Percentiles rank a stretch among this genome's conserved stretches.
These are phyloP conservation scores for Candida insectorum DNA, from an alignment of 805 yeast genomes.

Conservation along the genomic window DNA sequence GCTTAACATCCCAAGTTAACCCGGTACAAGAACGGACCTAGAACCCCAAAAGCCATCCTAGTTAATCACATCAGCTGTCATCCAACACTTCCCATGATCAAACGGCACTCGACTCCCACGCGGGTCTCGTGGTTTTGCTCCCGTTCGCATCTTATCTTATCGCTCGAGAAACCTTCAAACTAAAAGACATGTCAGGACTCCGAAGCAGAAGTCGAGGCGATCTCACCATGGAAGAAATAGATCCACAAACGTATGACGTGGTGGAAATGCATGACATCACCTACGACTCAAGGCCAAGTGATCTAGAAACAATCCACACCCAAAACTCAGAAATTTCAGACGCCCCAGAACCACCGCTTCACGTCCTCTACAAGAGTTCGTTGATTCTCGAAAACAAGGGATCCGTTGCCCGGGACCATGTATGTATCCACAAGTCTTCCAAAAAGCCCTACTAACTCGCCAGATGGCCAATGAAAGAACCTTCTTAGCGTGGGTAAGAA, in stretches of 20 bases:
- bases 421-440: constrained; percentile 11
- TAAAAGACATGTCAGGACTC: too few relatives aligned
- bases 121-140: too few relatives aligned
- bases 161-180: too few relatives aligned
- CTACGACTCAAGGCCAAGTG: constrained; percentile 3
- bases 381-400: constrained; percentile 47
- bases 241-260: too few relatives aligned
- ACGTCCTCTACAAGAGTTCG: constrained; percentile 14
- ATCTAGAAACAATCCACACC: constrained; percentile 7
- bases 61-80: too few relatives aligned
- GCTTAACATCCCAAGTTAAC: too few relatives aligned
- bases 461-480: constrained; percentile 60
- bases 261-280: constrained; percentile 5
- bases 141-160: too few relatives aligned
- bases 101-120: too few relatives aligned
- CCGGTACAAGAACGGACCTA: too few relatives aligned
- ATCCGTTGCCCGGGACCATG: constrained; percentile 59
- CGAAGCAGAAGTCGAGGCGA: constrained; percentile 2
- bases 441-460: constrained; percentile 3
- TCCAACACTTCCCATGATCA: too few relatives aligned
- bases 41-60: too few relatives aligned
- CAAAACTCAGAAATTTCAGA: constrained; percentile 1
- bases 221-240: background rate
- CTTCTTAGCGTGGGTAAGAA: constrained; percentile 61
- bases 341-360: constrained; percentile 8